Base-by-base conservation (phyloP, 2,329 filamentous ascomycete species). In the Dactylellina haptotyla region DNA sequence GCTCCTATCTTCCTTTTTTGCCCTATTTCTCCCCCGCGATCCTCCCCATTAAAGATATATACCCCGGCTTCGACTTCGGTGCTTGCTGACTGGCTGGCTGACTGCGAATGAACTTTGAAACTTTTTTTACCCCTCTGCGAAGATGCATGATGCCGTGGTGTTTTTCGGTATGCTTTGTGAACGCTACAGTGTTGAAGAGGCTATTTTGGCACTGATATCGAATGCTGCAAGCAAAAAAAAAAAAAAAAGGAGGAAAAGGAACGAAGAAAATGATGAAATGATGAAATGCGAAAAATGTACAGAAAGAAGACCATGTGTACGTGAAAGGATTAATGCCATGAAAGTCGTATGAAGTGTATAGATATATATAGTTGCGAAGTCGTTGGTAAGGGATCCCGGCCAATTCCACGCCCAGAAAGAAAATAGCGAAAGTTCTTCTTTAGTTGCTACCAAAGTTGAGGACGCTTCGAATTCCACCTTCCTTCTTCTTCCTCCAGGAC, bases 401-500 rank as follows among this genome's bases (percentile, higher is more conserved):
- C 20, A n/a, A 5, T 28, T 14, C 53, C 58, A 51, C 51, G 50
- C 56, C 32, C 54, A 72, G 53, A 25, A 54, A 28, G n/a, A 41
- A 32, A 26, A 53, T 16, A 9, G 23, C 18, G 48, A 18, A 4
- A 43, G n/a, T 18, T 45, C 4, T 18, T 1, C n/a, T 37, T 61
- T 66, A 65, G 56, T 62, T 73, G 50, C 64, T 46, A 48, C 69
- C 69, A 45, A 73, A 30, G n/a, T 73, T 73, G 30, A 69, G 59
- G 46, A 64, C 70, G 45, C 64, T 46, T 43, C 64, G 59, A 30
- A 78, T 50, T 26, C 76, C 76, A 12, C 76, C 74, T 39, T 78
- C 76, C 81, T 88, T 89, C 82, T 88, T 90, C 45, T 82, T 83
- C 79, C 84, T 85, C 88, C 88, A 90, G 34, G 86, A 76, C n/a